Percentiles rank a stretch among this genome's conserved stretches.
Conservation (phyloP, 345 rosid species). For the Salix dunnii region DNA sequence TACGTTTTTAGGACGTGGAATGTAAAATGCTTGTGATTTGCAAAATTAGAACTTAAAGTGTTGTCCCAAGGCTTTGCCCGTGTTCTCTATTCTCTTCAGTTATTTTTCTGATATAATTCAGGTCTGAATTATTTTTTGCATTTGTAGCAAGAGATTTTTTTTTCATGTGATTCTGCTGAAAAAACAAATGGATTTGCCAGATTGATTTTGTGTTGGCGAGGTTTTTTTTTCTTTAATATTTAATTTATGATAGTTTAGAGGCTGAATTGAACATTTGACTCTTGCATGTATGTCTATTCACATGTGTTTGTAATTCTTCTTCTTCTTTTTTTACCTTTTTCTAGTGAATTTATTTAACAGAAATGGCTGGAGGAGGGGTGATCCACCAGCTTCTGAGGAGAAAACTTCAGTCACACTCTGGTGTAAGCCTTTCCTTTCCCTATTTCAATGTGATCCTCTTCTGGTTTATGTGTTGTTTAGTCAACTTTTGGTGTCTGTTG, state of each 20-base stretch:
- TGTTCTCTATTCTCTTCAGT: background rate
- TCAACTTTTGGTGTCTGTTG: background rate
- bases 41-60: background rate
- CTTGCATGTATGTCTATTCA: background rate
- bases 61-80: background rate
- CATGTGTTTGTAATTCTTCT: background rate
- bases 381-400: constrained; percentile 87
- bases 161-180: background rate
- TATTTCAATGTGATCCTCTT: background rate
- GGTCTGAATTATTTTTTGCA: background rate
- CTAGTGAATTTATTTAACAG: constrained; percentile 28
- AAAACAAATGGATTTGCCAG: background rate
- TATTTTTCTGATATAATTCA: background rate
- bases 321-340: constrained; percentile 11
- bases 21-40: background rate
- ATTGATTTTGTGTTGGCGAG: background rate
- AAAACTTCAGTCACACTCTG: constrained; percentile 61
- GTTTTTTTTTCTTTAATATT: background rate
- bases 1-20: background rate
- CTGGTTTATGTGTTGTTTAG: background rate
- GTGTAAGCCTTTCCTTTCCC: constrained; percentile 40
- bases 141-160: background rate
- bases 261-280: background rate
- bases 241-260: background rate
- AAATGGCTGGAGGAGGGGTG: constrained; percentile 85